These are phyloP conservation scores for Rhynchospora pubera DNA, from an alignment of 176 grass and related monocot species.

Conservation along the genomic window DNA sequence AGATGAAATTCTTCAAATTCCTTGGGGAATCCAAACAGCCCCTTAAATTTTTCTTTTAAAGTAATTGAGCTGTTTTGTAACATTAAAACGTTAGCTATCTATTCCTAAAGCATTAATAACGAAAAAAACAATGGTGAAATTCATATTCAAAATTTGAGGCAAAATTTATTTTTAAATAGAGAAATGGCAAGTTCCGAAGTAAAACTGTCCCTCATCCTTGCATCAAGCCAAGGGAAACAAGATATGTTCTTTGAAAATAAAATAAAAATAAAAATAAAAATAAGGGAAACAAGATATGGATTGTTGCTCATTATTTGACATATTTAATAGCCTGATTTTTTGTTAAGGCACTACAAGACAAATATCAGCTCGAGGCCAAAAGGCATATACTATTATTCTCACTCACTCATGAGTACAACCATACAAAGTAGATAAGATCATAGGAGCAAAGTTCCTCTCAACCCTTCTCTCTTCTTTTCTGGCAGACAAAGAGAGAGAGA, in stretches of 20 bases:
- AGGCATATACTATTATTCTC: background rate
- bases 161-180: background rate
- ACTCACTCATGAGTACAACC: background rate
- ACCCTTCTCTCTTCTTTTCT: background rate
- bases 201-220: background rate
- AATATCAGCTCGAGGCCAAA: background rate
- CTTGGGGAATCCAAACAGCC: too few relatives aligned
- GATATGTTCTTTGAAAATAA: too few relatives aligned
- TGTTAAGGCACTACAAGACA: background rate
- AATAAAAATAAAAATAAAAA: too few relatives aligned
- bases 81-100: too few relatives aligned
- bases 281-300: too few relatives aligned
- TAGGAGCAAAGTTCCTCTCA: background rate
- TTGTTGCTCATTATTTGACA: background rate
- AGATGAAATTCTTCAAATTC: too few relatives aligned
- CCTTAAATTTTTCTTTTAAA: too few relatives aligned
- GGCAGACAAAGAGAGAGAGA: background rate
- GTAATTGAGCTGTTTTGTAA: too few relatives aligned
- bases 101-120: too few relatives aligned
- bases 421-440: background rate
- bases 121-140: too few relatives aligned
- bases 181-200: background rate
- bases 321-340: background rate
- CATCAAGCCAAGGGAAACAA: background rate
- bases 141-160: too few relatives aligned